A percentile compares a stretch with the other conserved stretches of the same genome.
phyloP scores from a whole-genome alignment of 2,329 filamentous ascomycete species.

The Fusarium abutilonis region DNA sequence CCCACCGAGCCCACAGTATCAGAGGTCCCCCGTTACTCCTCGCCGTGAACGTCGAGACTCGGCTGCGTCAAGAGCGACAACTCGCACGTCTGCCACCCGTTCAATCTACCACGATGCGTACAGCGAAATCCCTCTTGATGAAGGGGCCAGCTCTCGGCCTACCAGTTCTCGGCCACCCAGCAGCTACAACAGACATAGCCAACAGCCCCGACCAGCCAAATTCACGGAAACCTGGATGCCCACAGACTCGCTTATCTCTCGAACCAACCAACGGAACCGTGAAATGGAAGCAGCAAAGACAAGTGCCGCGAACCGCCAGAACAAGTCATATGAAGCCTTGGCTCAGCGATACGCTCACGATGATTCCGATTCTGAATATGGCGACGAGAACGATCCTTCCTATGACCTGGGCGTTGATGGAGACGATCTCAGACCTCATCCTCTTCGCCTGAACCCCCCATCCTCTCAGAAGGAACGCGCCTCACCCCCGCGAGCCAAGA shows the following conservation, averaged over 20 bases:
- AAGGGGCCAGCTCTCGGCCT: constrained; percentile 46
- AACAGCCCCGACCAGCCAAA: constrained; percentile 54
- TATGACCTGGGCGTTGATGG: constrained; percentile 45
- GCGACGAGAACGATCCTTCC: constrained; percentile 50
- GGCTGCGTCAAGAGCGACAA: constrained; percentile 56
- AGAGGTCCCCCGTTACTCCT: constrained; percentile 57
- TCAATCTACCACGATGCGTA: constrained; percentile 58
- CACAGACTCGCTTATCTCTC: constrained; percentile 63
- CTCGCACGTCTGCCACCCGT: constrained; percentile 57
- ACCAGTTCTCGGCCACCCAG: constrained; percentile 41
- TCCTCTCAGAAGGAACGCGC: constrained; percentile 18
- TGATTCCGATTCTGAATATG: constrained; percentile 55
- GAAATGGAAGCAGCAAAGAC: constrained; percentile 52
- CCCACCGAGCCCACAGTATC: constrained; percentile 63
- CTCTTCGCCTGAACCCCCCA: constrained; percentile 62
- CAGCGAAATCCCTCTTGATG: constrained; percentile 59
- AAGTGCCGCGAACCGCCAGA: constrained; percentile 47
- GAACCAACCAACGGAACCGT: constrained; percentile 64
- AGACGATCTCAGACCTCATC: constrained; percentile 58
- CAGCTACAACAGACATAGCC: constrained; percentile 41
- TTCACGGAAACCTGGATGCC: constrained; percentile 67
- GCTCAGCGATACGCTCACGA: constrained; percentile 56
- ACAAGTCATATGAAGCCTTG: constrained; percentile 58
- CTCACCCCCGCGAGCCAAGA: constrained; percentile 34
- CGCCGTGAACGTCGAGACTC: constrained; percentile 58